Base-by-base conservation (phyloP, 805 yeast species). In the Pichia nakasei region DNA sequence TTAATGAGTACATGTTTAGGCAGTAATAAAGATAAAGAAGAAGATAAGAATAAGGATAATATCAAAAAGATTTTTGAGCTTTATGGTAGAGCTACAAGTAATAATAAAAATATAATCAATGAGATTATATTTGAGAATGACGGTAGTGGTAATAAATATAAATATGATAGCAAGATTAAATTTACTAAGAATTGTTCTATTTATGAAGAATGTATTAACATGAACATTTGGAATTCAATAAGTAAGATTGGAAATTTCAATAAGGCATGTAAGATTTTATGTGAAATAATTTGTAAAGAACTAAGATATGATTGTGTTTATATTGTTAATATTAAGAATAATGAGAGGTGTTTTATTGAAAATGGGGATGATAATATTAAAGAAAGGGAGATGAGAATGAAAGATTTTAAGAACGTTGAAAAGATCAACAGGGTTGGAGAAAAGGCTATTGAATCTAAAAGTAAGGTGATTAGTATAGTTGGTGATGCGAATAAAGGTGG, bases 71-170 rank as follows among this genome's bases (percentile, higher is more conserved):
- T 54, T 42, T 45, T 63, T n/a, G 67, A 62, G 44, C 62, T 67
- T 32, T 65, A 73, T 44, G 85, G 84, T 0, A 66, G 84, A 58
- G 82, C 84, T 6, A 78, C 84, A 1, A 64, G 76, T 44, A 41
- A 59, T 56, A 63, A 50, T 48, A 22, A 50, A 51, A 11, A 15
- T 29, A n/a, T 17, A n/a, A n/a, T 40, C 29, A 49, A 36, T 22
- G 35, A 76, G 11, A 49, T 49, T 2, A 70, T 76, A 1, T 78
- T 75, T 56, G 85, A 78, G 50, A 72, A 70, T 47, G 84, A 79
- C 59, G 83, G 83, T 0, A 75, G 82, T 6, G 85, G 84, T 15
- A 70, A 72, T 15, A 73, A 80, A n/a, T 79, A 78, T 51, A 64
- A 68, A 3, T 79, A 68, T 43, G 73, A 73, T 50, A 64, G 65